phyloP scores from a whole-genome alignment of 2,329 filamentous ascomycete genomes.

The Pseudogymnoascus sp. region DNA sequence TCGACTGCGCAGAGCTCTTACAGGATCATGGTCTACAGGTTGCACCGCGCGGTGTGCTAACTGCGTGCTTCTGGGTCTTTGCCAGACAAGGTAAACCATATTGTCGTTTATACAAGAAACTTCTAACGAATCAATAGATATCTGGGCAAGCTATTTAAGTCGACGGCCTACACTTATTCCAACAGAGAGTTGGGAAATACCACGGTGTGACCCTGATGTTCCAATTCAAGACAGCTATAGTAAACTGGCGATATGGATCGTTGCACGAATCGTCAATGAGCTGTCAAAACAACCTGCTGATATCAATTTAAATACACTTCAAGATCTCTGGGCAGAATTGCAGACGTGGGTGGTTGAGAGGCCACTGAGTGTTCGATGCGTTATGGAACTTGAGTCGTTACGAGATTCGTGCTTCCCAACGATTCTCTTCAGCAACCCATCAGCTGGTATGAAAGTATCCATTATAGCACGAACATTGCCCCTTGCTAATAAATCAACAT shows the following conservation, averaged over 20 bases:
- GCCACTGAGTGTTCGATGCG: conserved; percentile 5
- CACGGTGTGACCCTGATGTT: background rate
- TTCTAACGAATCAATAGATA: conserved; percentile 2
- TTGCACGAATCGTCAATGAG: conserved; percentile 9
- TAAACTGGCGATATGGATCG: conserved; percentile 8
- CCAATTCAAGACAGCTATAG: conserved; percentile 10
- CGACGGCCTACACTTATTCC: background rate
- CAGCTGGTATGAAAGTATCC: background rate
- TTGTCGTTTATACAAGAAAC: background rate
- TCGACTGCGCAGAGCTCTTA: background rate
- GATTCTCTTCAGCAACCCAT: conserved; percentile 9
- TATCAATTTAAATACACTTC: background rate
- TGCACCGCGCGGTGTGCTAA: background rate
- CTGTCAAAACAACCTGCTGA: background rate
- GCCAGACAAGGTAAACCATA: conserved; percentile 6
- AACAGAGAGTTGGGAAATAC: background rate
- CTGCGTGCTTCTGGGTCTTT: conserved; percentile 10
- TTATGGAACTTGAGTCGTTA: conserved; percentile 8
- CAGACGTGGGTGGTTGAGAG: conserved; percentile 9
- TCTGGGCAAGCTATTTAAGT: conserved; percentile 4
- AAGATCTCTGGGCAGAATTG: conserved; percentile 9
- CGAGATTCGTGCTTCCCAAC: conserved; percentile 10
- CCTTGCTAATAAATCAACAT: background rate
- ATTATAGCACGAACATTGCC: background rate
- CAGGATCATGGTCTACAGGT: background rate